phyloP scores from a whole-genome alignment of 2,329 filamentous ascomycete species.

The Lizonia empirigonia region DNA sequence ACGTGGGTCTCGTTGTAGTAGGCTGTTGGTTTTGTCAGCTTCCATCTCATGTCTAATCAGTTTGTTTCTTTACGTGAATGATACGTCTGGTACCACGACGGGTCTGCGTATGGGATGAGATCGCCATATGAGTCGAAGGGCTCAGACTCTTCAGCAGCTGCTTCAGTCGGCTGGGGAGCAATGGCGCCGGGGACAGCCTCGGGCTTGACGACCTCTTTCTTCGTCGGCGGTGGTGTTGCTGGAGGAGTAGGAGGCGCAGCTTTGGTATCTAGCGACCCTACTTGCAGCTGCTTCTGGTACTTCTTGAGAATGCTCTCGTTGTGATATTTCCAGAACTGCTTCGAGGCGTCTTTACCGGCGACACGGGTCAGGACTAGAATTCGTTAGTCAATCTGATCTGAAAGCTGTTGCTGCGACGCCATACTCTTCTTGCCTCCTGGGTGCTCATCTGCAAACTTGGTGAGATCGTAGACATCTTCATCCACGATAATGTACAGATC shows the following conservation, averaged over 20 bases:
- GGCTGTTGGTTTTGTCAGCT: too few species aligned
- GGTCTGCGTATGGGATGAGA: conserved; percentile 89
- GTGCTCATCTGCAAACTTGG: conserved; percentile 63
- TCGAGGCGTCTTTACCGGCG: conserved; percentile 69
- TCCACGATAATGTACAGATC: conserved; percentile 90
- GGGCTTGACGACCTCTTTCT: conserved; percentile 60
- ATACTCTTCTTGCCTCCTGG: conserved; percentile 74
- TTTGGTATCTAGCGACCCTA: conserved; percentile 84
- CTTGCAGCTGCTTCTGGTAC: conserved; percentile 63
- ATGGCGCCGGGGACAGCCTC: conserved; percentile 63
- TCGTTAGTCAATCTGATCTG: conserved; percentile 20
- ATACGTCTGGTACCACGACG: conserved; percentile 93
- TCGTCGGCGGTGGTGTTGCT: conserved; percentile 53
- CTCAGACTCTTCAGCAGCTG: conserved; percentile 64
- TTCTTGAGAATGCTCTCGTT: conserved; percentile 67
- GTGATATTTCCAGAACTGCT: conserved; percentile 72
- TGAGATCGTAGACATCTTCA: conserved; percentile 94
- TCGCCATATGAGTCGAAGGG: conserved; percentile 83
- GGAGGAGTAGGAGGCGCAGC: conserved; percentile 59
- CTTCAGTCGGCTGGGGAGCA: conserved; percentile 45
- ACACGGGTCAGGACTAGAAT: conserved; percentile 65
- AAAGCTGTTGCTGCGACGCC: conserved; percentile 22
- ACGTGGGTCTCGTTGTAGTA: conserved; percentile 96
- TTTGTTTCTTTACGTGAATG: too few species aligned
- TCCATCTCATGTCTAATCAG: too few species aligned